Conservation (phyloP, 257 asterid species). For the Ophiorrhiza pumila region DNA sequence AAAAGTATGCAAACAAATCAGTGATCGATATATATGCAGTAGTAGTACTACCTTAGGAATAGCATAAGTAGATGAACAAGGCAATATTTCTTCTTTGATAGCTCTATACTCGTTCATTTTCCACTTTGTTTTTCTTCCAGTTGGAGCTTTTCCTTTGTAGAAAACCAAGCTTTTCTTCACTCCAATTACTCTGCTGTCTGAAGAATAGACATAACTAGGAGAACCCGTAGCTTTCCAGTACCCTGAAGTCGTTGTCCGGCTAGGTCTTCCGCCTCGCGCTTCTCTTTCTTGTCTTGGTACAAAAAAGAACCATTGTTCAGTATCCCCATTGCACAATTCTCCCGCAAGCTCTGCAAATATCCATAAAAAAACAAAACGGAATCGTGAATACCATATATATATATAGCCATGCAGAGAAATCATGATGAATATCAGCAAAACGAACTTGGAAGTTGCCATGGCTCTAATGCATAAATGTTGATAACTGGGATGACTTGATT, state of each 20-base stretch:
- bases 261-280: slow-evolving; percentile 67
- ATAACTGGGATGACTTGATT: slow-evolving; percentile 54
- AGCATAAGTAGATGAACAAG: slow-evolving; percentile 24
- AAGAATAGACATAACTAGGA: slow-evolving; percentile 64
- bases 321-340: slow-evolving; percentile 58
- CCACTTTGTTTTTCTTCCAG: slow-evolving; percentile 69
- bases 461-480: slow-evolving; percentile 58
- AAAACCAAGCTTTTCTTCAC: slow-evolving; percentile 77
- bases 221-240: slow-evolving; percentile 94
- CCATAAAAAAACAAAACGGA: background rate
- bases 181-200: slow-evolving; percentile 53
- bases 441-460: slow-evolving; percentile 71
- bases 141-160: slow-evolving; percentile 72
- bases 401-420: background rate
- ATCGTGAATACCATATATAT: too few species aligned
- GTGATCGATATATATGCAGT: background rate
- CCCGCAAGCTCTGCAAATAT: slow-evolving; percentile 46
- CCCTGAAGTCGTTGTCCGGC: slow-evolving; percentile 62
- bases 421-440: background rate
- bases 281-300: slow-evolving; percentile 62
- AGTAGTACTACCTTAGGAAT: slow-evolving; percentile 41
- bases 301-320: slow-evolving; percentile 86
- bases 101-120: slow-evolving; percentile 81
- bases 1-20: background rate
- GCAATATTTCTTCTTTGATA: slow-evolving; percentile 32